Percentiles rank a stretch among this genome's conserved stretches.
These are phyloP conservation scores for Corymbia calophylla DNA, from an alignment of 441 rosid genomes.

Conservation along the genomic window DNA sequence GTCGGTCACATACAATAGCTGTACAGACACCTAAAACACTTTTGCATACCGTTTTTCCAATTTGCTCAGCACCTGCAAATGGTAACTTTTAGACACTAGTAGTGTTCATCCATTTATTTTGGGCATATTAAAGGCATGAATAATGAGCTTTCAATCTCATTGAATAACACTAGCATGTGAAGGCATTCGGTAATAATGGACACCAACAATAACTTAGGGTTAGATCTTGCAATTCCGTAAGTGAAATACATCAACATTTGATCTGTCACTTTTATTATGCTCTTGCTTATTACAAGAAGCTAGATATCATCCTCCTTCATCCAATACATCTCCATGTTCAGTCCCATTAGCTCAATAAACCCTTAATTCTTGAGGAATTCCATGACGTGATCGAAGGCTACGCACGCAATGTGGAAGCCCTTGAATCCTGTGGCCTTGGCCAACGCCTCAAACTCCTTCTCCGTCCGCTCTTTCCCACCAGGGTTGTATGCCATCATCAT, in stretches of 20 bases:
- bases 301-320: not conserved
- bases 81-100: not conserved
- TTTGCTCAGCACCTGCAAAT: not conserved
- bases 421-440: not conserved
- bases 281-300: not conserved
- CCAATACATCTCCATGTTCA: not conserved
- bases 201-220: not conserved
- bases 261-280: not conserved
- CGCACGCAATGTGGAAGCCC: not conserved
- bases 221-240: not conserved
- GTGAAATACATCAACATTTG: not conserved
- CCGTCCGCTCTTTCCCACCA: conserved; percentile 17
- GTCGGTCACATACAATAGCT: not conserved
- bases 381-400: not conserved
- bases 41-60: not conserved
- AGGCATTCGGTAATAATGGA: not conserved
- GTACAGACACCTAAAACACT: not conserved
- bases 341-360: not conserved
- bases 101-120: not conserved
- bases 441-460: conserved; percentile 2
- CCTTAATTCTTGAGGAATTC: not conserved
- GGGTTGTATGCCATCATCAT: conserved; percentile 10
- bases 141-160: not conserved
- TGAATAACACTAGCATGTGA: not conserved
- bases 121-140: not conserved